Evolutionary conservation across 2,329 filamentous ascomycete species (phyloP), one percentile per base, ranked within the genome.

Genomic region (Colletotrichum sp.): DNA sequence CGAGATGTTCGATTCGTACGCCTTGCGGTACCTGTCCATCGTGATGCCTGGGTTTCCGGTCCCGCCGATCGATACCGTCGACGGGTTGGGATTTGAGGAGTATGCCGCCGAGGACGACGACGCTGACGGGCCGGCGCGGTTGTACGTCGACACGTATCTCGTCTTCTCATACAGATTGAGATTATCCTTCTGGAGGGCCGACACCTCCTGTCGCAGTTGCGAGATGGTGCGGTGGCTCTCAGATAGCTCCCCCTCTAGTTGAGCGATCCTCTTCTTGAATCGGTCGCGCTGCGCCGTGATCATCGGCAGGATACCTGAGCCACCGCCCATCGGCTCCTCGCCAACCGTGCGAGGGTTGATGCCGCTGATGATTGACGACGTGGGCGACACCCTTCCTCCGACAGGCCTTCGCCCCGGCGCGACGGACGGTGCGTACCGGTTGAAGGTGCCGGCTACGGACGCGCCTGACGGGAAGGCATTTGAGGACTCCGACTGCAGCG

Each of bases 351-450:
- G 90, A 26, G 94, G 93, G 81, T 98, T 95, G 82, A 98, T 96
- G n/a, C 97, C 97, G 76, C 96, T 98, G 80, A 99, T 99, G 81
- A 99, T 99, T 24, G 96, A 99, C 6, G 96, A 99, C 1, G 97
- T 99, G 0, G 97, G 98, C 4, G 97, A 99, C 18, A 94, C 91
- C 66, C 89, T 88, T 55, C 94, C 91, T 24, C 73, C 94, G 92
- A 89, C 91, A 9, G 68, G 94, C 92, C 92, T 92, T 65, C 94
- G 91, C 21, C 91, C 89, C 2, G 90, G 88, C 52, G 88, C 89
- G 15, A 89, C 85, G 4, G 90, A 88, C 4, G 94, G 93, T 3
- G 94, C 93, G 81, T 96, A 95, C 65, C 94, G 92, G 26, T 94
- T 96, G 83, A 98, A 98, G 5, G 96, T 99, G 55, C 96, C 96